Conservation (phyloP, 768 basidiomycete species). For the Russula virescens region DNA sequence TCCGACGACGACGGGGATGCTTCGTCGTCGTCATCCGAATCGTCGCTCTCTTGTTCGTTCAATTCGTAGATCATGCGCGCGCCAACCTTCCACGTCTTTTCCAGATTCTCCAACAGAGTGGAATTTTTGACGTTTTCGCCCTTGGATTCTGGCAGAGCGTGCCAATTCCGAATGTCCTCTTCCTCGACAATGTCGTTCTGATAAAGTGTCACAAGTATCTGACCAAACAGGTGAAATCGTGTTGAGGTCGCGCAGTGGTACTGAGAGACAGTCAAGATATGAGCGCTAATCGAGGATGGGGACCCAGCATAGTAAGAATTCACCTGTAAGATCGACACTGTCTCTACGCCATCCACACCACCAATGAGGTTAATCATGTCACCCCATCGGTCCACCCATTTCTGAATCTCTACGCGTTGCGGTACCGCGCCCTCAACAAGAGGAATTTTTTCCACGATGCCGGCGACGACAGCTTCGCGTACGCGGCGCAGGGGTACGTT, state of each 20-base stretch:
- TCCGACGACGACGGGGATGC: slow-evolving; percentile 16
- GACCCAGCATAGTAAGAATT: slow-evolving; percentile 7
- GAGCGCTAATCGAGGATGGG: neutral
- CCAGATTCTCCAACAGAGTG: slow-evolving; percentile 46
- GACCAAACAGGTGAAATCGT: slow-evolving; percentile 70
- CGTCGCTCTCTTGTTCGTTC: slow-evolving; percentile 65
- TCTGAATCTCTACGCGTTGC: slow-evolving; percentile 61
- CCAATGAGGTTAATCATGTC: slow-evolving; percentile 73
- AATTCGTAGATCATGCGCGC: slow-evolving; percentile 76
- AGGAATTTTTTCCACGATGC: slow-evolving; percentile 67
- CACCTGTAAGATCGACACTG: slow-evolving; percentile 74
- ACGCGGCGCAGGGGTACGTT: slow-evolving; percentile 87
- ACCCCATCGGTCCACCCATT: slow-evolving; percentile 75
- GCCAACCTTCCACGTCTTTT: slow-evolving; percentile 65
- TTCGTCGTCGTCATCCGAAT: slow-evolving; percentile 24
- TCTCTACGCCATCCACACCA: slow-evolving; percentile 77
- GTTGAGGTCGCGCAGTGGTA: slow-evolving; percentile 57
- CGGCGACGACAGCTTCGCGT: slow-evolving; percentile 82
- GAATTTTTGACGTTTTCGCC: slow-evolving; percentile 43
- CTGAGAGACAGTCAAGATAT: slow-evolving; percentile 31
- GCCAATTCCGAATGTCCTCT: slow-evolving; percentile 87
- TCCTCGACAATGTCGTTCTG: slow-evolving; percentile 90
- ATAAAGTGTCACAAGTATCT: slow-evolving; percentile 81
- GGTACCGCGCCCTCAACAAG: slow-evolving; percentile 50
- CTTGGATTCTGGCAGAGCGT: slow-evolving; percentile 49